Base-by-base conservation (phyloP, 306 rosid species). In the Cotoneaster glaucophyllus region DNA sequence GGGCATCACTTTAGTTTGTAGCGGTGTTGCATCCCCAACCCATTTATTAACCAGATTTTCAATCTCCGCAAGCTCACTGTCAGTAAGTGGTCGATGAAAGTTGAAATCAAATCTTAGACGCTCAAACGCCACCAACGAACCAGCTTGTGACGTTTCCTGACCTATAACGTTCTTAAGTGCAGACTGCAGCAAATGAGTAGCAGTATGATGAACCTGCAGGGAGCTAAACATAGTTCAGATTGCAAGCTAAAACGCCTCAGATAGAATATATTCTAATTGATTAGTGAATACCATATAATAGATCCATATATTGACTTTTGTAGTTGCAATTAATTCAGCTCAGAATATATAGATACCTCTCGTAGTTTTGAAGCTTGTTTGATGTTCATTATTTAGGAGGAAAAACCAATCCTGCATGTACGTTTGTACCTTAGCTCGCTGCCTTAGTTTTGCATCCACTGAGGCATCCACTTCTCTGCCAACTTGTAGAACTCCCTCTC, bases 71-170 rank as follows among this genome's bases (percentile, higher is more conserved):
- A 90, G 86, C 85, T 95, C 98, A 37, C 75, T 72, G 66, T 92
- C 96, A 56, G 69, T 84, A 80, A 92, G 86, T 63, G 96, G 86
- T 64, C 84, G 92, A 79, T 88, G 98, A 82, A 90, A 90, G 83
- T 90, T 95, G 92, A 95, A 95, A 85, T 95, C 98, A 81, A 95
- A 95, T 75, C 98, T 89, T 71, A 95, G 88, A 69, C 98, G 93
- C 67, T 95, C 97, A 86, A 95, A 95, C 58, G 95, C 91, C 67
- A 92, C 98, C 85, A 92, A 80, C 41, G 97, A 95, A 86, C 98
- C 98, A 81, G 98, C 98, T 90, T 92, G 98, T 69, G 97, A 92
- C 67, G 96, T 95, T 81, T 95, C 98, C 73, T 86, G 96, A 68
- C 97, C 97, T 32, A 95, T 82, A 80, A 90, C 87, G 57, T 71